Evolutionary conservation across 192 early-diverging fungal species (phyloP).

Genomic region (Coemansia sp.): DNA sequence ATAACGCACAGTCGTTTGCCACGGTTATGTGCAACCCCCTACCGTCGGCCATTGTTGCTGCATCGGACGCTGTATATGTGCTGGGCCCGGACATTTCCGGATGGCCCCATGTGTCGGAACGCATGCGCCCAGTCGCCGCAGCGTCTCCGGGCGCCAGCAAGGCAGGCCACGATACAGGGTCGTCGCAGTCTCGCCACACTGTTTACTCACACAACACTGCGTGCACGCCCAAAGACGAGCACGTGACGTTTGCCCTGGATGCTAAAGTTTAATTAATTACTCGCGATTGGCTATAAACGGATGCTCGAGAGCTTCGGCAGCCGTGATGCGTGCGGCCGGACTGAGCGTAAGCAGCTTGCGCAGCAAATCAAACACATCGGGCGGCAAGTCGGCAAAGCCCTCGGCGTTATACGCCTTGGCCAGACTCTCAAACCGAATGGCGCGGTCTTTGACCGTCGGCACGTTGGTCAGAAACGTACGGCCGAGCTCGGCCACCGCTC

Average conservation of each 20-base stretch:
- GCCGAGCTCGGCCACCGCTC: constrained; percentile 62
- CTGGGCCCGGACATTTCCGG: constrained; percentile 35
- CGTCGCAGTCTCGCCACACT: constrained; percentile 41
- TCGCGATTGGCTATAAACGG: constrained; percentile 58
- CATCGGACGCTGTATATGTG: constrained; percentile 42
- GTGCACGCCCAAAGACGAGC: background rate
- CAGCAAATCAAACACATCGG: constrained; percentile 63
- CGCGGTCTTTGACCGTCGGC: constrained; percentile 52
- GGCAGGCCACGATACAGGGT: constrained; percentile 1
- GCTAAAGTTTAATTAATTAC: constrained; percentile 8
- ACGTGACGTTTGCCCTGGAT: background rate
- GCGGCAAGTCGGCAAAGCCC: constrained; percentile 33
- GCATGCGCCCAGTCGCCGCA: background rate
- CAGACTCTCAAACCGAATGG: constrained; percentile 49
- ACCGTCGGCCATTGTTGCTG: constrained; percentile 20
- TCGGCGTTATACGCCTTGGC: constrained; percentile 53
- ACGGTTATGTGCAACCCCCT: constrained; percentile 49
- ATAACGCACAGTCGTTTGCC: constrained; percentile 36
- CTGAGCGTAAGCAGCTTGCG: constrained; percentile 59
- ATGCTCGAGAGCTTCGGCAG: constrained; percentile 73
- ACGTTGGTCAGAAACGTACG: constrained; percentile 49
- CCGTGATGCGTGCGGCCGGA: constrained; percentile 67
- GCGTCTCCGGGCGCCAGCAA: background rate
- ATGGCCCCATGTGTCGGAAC: constrained; percentile 35
- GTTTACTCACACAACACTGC: constrained; percentile 48